Conservation (phyloP, 352 stramenopile genomes). For the Globisporangium irregulare region DNA sequence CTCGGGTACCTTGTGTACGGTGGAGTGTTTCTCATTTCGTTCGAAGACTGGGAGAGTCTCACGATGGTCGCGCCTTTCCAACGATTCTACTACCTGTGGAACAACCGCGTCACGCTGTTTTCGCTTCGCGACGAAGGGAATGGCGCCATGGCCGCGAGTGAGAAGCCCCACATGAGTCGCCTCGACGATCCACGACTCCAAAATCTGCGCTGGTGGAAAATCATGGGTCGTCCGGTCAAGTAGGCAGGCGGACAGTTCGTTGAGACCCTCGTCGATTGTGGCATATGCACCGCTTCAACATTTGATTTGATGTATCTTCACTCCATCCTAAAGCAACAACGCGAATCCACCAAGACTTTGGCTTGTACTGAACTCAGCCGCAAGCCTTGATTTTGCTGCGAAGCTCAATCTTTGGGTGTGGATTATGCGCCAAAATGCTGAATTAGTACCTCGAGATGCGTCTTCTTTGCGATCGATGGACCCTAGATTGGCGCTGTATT, state of each 20-base stretch:
- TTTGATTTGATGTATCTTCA: no score
- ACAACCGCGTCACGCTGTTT: conserved; percentile 15
- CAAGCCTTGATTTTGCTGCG: no score
- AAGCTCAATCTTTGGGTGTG: no score
- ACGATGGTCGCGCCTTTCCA: background rate
- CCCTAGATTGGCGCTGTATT: no score
- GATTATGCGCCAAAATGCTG: no score
- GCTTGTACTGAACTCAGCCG: no score
- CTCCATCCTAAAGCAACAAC: no score
- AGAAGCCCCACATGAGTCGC: conserved; percentile 11
- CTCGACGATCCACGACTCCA: conserved; percentile 1
- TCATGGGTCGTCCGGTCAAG: background rate
- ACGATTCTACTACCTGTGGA: conserved; percentile 12
- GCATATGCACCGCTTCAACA: no score
- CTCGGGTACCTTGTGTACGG: conserved; percentile 18
- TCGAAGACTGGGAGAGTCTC: conserved; percentile 13
- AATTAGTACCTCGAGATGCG: no score
- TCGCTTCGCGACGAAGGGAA: conserved; percentile 2
- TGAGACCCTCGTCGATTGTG: no score
- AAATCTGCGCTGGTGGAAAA: background rate
- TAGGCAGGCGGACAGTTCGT: background rate
- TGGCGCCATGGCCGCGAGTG: background rate
- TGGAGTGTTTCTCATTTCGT: conserved; percentile 10
- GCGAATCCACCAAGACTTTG: no score
- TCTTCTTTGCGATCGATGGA: no score